phyloP scores from a whole-genome alignment of 129 eudicot species.

The Flaveria robusta region DNA sequence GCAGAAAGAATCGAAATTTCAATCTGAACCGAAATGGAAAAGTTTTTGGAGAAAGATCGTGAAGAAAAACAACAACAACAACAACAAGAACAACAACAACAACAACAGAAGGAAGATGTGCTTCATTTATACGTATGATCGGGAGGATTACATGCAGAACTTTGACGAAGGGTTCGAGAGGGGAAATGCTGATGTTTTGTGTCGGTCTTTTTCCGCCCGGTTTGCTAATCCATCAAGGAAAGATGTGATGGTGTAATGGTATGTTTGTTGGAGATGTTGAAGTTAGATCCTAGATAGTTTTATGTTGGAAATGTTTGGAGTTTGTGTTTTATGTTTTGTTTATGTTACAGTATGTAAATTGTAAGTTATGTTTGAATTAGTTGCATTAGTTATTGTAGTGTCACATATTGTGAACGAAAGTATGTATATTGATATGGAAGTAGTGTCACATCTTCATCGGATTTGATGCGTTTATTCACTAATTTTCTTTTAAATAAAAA shows the following conservation, averaged over 20 bases:
- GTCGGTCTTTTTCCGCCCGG: conserved; percentile 72
- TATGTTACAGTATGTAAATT: background rate
- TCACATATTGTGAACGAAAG: background rate
- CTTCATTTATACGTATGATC: conserved; percentile 49
- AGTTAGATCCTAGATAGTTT: background rate
- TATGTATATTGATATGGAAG: background rate
- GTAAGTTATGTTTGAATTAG: background rate
- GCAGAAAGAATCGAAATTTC: background rate
- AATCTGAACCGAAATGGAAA: conserved; percentile 37
- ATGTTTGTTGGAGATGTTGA: conserved; percentile 15
- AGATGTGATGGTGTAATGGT: conserved; percentile 24
- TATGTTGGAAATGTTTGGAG: conserved; percentile 14
- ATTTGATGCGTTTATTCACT: too few relatives aligned
- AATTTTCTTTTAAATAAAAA: too few relatives aligned
- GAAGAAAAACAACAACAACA: conserved; percentile 25
- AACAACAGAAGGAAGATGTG: conserved; percentile 32
- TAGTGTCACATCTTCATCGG: background rate
- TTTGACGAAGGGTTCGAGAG: conserved; percentile 61
- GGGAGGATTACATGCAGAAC: conserved; percentile 54
- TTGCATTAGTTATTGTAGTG: background rate
- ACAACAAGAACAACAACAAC: conserved; percentile 21
- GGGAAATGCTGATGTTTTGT: conserved; percentile 50
- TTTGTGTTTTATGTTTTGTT: conserved; percentile 10
- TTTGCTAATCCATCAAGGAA: conserved; percentile 65
- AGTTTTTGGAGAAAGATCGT: conserved; percentile 54